Base-by-base conservation (phyloP, 202 grass and related monocot species). In the Setaria italica region DNA sequence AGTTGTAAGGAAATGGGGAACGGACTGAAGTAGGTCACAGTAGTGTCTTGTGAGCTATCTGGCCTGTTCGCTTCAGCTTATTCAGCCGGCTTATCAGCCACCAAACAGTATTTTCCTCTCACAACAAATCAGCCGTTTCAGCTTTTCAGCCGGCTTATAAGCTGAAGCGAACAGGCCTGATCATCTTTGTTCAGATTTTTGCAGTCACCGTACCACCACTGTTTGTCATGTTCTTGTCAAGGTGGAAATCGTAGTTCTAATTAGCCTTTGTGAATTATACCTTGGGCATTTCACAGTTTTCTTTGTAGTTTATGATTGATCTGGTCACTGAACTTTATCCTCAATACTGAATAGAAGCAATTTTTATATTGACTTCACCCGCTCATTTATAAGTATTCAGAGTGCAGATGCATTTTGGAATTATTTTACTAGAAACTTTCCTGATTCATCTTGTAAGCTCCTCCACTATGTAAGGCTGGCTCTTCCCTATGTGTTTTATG, bases 1-100 rank as follows among this genome's bases (percentile, higher is more conserved):
- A 75, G 91, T 95, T 13, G 9, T 90, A 32, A 80, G 62, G 39
- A 99, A 94, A 89, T 99, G 91, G 96, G 88, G 81, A 34, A 87
- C 50, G 30, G 91, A 94, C 78, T 98, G 88, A 85, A 81, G 47
- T 80, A 10, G 2, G 57, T 2, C 19, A 8, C 19, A 54, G 29
- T 35, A 65, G 6, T 62, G 34, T 50, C 21, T 60, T 60, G 7
- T 45, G 54, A 63, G 68, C 80, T 79, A 13, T n/a, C n/a, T n/a
- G n/a, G n/a, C n/a, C n/a, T n/a, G n/a, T n/a, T n/a, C n/a, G n/a
- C n/a, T n/a, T n/a, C n/a, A n/a, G n/a, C n/a, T n/a, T n/a, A n/a
- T n/a, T n/a, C n/a, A n/a, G n/a, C n/a, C n/a, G n/a, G n/a, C n/a
- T n/a, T n/a, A n/a, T n/a, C n/a, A n/a, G n/a, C n/a, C n/a, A n/a